phyloP scores from a whole-genome alignment of 129 eudicot species.

The Smallanthus sonchifolius region DNA sequence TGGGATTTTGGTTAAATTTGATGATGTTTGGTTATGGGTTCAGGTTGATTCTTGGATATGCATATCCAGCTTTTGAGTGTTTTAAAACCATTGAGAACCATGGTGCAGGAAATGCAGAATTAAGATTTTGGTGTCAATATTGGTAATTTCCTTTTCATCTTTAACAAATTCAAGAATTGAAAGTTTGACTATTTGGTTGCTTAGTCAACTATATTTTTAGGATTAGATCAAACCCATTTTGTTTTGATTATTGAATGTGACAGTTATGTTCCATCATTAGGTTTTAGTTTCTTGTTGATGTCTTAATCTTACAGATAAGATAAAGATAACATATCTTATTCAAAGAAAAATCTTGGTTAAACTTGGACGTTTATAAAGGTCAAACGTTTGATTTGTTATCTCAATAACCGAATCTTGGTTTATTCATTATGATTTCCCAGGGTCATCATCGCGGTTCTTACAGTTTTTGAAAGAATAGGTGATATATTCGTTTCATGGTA shows the following conservation, averaged over 20 bases:
- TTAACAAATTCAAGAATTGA: background rate
- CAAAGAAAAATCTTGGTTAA: background rate
- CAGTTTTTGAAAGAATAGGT: constrained; percentile 62
- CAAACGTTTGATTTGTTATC: background rate
- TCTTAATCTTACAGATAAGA: constrained; percentile 15
- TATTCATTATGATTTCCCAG: constrained; percentile 33
- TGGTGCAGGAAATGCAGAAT: constrained; percentile 72
- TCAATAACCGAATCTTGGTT: background rate
- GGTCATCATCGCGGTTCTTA: constrained; percentile 72
- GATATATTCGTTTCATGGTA: constrained; percentile 85
- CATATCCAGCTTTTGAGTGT: constrained; percentile 95
- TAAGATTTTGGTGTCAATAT: constrained; percentile 96
- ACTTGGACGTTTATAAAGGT: background rate
- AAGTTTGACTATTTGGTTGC: background rate
- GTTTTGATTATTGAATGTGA: constrained; percentile 11
- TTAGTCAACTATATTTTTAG: constrained; percentile 14
- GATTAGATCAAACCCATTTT: constrained; percentile 21
- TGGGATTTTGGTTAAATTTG: background rate
- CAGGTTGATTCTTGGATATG: constrained; percentile 90
- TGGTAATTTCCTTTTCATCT: constrained; percentile 39
- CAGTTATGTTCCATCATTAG: background rate
- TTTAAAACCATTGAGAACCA: constrained; percentile 83
- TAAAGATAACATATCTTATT: constrained; percentile 8
- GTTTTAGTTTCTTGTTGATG: constrained; percentile 11
- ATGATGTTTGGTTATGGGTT: constrained; percentile 8